Base-by-base conservation (phyloP, 495 filamentous ascomycete species). In the Trichoderma reesei region DNA sequence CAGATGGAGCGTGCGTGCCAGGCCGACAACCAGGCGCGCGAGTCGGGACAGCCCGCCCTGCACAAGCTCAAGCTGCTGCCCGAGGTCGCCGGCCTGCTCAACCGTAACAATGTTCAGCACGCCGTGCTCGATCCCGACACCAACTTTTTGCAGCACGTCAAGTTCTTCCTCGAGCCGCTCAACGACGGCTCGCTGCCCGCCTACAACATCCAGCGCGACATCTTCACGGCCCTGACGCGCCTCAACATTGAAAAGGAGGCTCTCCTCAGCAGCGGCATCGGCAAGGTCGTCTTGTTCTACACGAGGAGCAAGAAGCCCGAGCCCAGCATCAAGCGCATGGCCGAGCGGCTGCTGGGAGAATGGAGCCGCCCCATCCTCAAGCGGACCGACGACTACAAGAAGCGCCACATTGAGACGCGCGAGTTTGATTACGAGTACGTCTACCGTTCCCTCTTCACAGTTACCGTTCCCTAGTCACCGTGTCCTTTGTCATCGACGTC, bases 281-380 rank as follows among this genome's bases (percentile, higher is more conserved):
- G 95, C 69, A 98, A 96, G 71, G 89, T 99, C 37, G 86, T 96
- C 37, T 82, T 94, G 62, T 98, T 96, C 79, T 99, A 99, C 77
- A 97, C 91, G 42, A 91, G 92, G 75, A 92, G 88, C 81, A 93
- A 90, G 79, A 86, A 88, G 54, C 88, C 90, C 7, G 88, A 96
- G 75, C 76, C 84, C 6, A 80, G 80, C 62, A 96, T 99, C 82
- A 97, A 97, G 80, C 90, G 92, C 60, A 87, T 88, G 71, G 95
- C 95, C 1, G 92, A 98, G 78, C 85, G 88, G 42, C 79, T 98
- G 38, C 76, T 98, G 38, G 89, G 88, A 31, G 95, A 98, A 73
- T 99, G 95, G 95, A 96, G 90, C 56, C 84, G 95, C 10, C 91
- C 93, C n/a, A 95, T 97, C 64, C 82, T 99, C 60, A 92, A 94